phyloP scores from a whole-genome alignment of 208 protist species.

The Porcisia deanei region DNA sequence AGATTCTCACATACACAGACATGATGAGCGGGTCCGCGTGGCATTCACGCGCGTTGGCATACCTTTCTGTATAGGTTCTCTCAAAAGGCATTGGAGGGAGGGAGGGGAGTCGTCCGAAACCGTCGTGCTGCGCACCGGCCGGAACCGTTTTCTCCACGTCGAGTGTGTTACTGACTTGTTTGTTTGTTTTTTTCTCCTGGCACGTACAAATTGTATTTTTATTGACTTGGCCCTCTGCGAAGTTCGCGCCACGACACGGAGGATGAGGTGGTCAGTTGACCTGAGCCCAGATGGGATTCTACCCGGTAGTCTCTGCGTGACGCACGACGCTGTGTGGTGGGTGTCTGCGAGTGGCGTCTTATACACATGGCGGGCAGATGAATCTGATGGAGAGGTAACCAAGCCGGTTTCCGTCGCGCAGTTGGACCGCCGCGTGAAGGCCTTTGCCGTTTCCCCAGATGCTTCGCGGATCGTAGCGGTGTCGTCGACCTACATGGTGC shows the following conservation, averaged over 20 bases:
- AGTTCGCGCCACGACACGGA: not conserved
- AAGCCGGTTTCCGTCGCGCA: slow-evolving; percentile 18
- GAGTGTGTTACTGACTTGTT: not conserved
- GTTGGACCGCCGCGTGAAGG: slow-evolving; percentile 16
- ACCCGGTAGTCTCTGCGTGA: slow-evolving; percentile 21
- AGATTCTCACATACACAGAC: not conserved
- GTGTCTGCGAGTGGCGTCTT: slow-evolving; percentile 16
- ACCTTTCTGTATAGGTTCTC: not conserved
- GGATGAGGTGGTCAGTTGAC: slow-evolving; percentile 20
- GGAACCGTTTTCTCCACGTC: not conserved
- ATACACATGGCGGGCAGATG: slow-evolving; percentile 20
- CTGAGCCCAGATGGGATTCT: slow-evolving; percentile 14
- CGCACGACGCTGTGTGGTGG: slow-evolving; percentile 29
- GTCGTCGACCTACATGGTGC: slow-evolving; percentile 1
- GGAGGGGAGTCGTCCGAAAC: not conserved
- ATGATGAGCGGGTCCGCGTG: not conserved
- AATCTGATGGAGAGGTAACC: slow-evolving; percentile 2
- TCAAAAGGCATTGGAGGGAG: too few species aligned
- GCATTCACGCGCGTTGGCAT: not conserved
- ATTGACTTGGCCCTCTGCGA: not conserved
- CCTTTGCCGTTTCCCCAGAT: slow-evolving; percentile 11
- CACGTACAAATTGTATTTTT: not conserved
- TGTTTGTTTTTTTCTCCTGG: not conserved
- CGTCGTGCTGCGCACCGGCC: not conserved
- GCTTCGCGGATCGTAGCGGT: slow-evolving; percentile 2